A percentile compares a stretch with the other conserved stretches of the same genome.
These are phyloP conservation scores for Pterocarpus macrocarpus DNA, from an alignment of 306 rosid genomes.

Conservation along the genomic window DNA sequence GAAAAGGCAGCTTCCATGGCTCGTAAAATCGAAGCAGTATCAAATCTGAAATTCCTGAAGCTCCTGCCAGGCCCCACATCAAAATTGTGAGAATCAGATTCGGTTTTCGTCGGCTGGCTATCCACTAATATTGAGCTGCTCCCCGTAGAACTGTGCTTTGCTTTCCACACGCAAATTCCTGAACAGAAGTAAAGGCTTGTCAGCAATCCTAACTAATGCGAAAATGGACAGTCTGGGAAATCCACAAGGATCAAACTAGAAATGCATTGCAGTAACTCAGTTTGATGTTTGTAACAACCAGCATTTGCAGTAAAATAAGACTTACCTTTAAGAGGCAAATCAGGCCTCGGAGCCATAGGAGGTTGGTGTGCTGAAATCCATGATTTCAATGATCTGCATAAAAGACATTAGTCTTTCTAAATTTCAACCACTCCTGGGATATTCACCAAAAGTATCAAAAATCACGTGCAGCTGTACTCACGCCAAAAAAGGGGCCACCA, in stretches of 20 bases:
- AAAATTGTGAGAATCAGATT: conserved; percentile 57
- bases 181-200: conserved; percentile 43
- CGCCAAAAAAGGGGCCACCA: conserved; percentile 97
- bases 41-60: conserved; percentile 83
- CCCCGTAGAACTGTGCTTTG: conserved; percentile 71
- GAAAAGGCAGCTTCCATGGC: conserved; percentile 80
- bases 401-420: conserved; percentile 45
- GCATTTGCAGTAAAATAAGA: conserved; percentile 6
- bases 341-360: conserved; percentile 69
- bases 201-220: conserved; percentile 26
- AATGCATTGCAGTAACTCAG: conserved; percentile 25
- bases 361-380: conserved; percentile 78
- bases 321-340: conserved; percentile 80
- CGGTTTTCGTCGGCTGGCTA: conserved; percentile 65
- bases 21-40: conserved; percentile 64
- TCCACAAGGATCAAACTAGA: neutral
- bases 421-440: conserved; percentile 34
- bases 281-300: conserved; percentile 15
- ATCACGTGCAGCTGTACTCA: conserved; percentile 56
- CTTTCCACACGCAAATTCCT: conserved; percentile 89
- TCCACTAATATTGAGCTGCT: conserved; percentile 61
- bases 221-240: conserved; percentile 20
- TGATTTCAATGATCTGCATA: conserved; percentile 76
- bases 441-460: conserved; percentile 50
- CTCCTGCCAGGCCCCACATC: conserved; percentile 72